phyloP scores from a whole-genome alignment of 352 stramenopile genomes.

The Globisporangium perplexum region DNA sequence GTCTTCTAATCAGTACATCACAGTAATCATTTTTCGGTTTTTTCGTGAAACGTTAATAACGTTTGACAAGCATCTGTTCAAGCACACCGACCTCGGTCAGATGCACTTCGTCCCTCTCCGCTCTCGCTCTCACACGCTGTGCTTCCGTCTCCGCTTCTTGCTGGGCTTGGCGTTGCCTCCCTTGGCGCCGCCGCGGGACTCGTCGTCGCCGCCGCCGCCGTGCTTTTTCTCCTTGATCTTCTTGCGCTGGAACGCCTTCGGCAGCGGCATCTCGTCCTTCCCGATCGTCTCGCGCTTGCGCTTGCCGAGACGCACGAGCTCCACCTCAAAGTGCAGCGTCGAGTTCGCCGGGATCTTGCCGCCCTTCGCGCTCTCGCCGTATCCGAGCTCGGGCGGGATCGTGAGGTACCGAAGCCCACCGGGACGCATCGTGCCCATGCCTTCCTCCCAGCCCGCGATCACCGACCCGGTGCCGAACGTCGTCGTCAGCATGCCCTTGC shows the following conservation, averaged over 20 bases:
- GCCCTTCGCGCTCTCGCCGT: slow-evolving; percentile 55
- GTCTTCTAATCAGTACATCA: too few relatives aligned
- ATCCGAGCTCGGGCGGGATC: slow-evolving; percentile 64
- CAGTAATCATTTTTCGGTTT: too few relatives aligned
- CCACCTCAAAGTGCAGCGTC: slow-evolving; percentile 77
- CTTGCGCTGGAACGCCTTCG: slow-evolving; percentile 71
- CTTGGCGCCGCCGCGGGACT: slow-evolving; percentile 7
- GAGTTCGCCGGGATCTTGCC: slow-evolving; percentile 74
- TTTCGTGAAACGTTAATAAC: too few relatives aligned
- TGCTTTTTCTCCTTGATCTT: slow-evolving; percentile 38
- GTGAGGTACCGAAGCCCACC: slow-evolving; percentile 48
- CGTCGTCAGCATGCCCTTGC: slow-evolving; percentile 70
- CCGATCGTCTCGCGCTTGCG: slow-evolving; percentile 52
- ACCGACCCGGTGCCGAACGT: slow-evolving; percentile 61
- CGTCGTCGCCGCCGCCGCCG: neutral
- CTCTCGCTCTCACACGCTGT: slow-evolving; percentile 11
- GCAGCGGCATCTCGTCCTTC: slow-evolving; percentile 62
- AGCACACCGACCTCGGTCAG: too few relatives aligned
- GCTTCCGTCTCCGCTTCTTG: slow-evolving; percentile 32
- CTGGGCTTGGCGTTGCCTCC: slow-evolving; percentile 18
- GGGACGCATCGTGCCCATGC: slow-evolving; percentile 64
- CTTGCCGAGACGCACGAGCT: slow-evolving; percentile 72
- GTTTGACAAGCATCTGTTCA: too few relatives aligned
- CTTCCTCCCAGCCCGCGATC: slow-evolving; percentile 80
- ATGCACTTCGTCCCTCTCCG: too few relatives aligned